These are phyloP conservation scores for Truncatella angustata DNA, from an alignment of 2,329 filamentous ascomycete genomes.

Conservation along the genomic window DNA sequence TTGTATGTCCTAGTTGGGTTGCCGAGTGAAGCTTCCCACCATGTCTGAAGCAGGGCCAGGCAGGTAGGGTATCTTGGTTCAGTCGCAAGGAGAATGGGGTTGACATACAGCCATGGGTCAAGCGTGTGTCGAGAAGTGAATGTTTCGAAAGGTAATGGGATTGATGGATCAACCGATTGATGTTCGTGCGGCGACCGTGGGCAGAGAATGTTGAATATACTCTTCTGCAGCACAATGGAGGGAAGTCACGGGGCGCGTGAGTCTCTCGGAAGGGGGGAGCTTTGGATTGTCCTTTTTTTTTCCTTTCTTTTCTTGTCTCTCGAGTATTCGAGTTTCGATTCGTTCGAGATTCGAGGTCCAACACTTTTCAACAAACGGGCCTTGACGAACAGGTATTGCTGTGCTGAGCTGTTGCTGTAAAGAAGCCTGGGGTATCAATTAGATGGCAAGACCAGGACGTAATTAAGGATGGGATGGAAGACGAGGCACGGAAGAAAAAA, in stretches of 20 bases:
- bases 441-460: neutral
- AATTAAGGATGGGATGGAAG: neutral
- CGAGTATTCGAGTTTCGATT: neutral
- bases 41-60: neutral
- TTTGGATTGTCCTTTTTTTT: neutral
- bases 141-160: neutral
- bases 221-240: too few relatives aligned
- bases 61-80: neutral
- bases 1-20: neutral
- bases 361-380: too few relatives aligned
- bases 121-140: slow-evolving; percentile 1
- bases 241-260: neutral
- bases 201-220: neutral
- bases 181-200: neutral
- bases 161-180: neutral
- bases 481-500: neutral
- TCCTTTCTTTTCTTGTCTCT: neutral
- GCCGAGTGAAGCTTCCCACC: slow-evolving; percentile 6
- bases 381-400: neutral
- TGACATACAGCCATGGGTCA: slow-evolving; percentile 16
- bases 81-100: neutral
- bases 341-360: too few relatives aligned
- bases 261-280: neutral
- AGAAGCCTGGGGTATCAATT: slow-evolving; percentile 5
- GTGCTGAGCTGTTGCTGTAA: neutral